Percentiles rank a stretch among this genome's conserved stretches.
These are phyloP conservation scores for Debaryomyces fabryi DNA, from an alignment of 1,139 yeast species.

Conservation along the genomic window DNA sequence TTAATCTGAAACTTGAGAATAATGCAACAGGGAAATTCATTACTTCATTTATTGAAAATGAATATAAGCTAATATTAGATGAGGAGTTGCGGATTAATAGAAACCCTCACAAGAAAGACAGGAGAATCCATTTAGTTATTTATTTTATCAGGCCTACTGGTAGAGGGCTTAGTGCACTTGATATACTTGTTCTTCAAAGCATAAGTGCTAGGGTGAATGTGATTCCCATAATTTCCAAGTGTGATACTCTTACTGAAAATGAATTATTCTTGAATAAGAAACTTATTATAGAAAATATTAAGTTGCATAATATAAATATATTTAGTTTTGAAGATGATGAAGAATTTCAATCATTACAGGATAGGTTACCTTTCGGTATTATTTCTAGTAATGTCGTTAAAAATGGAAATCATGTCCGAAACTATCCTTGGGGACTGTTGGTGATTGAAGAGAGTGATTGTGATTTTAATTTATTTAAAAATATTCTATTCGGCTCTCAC, in stretches of 20 bases:
- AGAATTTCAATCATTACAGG: slow-evolving; percentile 18
- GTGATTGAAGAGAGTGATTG: slow-evolving; percentile 53
- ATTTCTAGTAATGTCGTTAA: slow-evolving; percentile 19
- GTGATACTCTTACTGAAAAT: slow-evolving; percentile 55
- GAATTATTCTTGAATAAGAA: slow-evolving; percentile 50
- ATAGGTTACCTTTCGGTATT: slow-evolving; percentile 24
- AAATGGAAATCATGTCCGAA: slow-evolving; percentile 14
- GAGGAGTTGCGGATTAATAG: slow-evolving; percentile 66
- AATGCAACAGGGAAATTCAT: slow-evolving; percentile 27
- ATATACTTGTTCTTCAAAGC: slow-evolving; percentile 51
- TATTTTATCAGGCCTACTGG: slow-evolving; percentile 63
- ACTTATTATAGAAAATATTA: slow-evolving; percentile 47
- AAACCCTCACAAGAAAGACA: slow-evolving; percentile 55
- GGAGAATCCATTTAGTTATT: slow-evolving; percentile 63
- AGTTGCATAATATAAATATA: slow-evolving; percentile 44
- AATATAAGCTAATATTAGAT: slow-evolving; percentile 55
- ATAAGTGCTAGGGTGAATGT: slow-evolving; percentile 56
- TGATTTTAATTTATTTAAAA: slow-evolving; percentile 60
- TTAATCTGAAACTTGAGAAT: slow-evolving; percentile 41
- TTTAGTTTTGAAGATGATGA: slow-evolving; percentile 46
- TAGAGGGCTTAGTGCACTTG: slow-evolving; percentile 48
- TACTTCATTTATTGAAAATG: slow-evolving; percentile 53
- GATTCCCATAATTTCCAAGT: slow-evolving; percentile 58
- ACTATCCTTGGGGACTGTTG: slow-evolving; percentile 20
- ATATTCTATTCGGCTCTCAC: slow-evolving; percentile 65